Base-by-base conservation (phyloP, 164 flowering plant species). In the Paratinospora sagittata region DNA sequence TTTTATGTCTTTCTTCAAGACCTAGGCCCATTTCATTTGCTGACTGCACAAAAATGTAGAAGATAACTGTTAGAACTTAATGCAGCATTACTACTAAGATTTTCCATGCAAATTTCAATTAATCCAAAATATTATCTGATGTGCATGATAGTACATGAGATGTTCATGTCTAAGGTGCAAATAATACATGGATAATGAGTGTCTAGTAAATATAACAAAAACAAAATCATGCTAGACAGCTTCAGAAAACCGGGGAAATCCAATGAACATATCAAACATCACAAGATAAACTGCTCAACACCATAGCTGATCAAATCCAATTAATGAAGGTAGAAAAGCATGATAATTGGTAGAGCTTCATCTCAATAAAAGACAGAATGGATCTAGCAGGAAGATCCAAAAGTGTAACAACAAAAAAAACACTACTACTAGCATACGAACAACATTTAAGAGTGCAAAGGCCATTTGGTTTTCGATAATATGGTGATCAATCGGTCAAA, bases 1-100 rank as follows among this genome's bases (percentile, higher is more conserved):
- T 58, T 67, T 73, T 83, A 76, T 83, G 84, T 78, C 80, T 80
- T 77, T 84, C 88, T 75, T 79, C 87, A 24, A 85, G 72, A 49
- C 76, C 71, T 74, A 81, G 61, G 24, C 70, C 74, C 45, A 27
- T 71, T 75, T 66, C 79, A 71, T 77, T 75, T 36, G 86, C 81
- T 47, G 85, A 61, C 87, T 89, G 88, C 81, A 73, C 57, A 6
- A 11, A 55, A 27, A 49, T 27, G 62, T 24, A 63, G 27, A 66
- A 39, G 55, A n/a, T 69, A 73, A 27, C 67, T 37, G 43, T 71
- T 27, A 62, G 19, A 27, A 64, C n/a, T 47, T 19, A 17, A 9
- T 34, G 16, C 10, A 9, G 67, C 4, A 70, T 16, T 52, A 7
- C 27, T 47, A 4, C 21, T 52, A 24, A 0, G 39, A 52, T 68